Percentiles rank a stretch among this genome's conserved stretches.
Evolutionary conservation across 148 eudicot species (phyloP).

Genomic region (Gaultheria prostrata): DNA sequence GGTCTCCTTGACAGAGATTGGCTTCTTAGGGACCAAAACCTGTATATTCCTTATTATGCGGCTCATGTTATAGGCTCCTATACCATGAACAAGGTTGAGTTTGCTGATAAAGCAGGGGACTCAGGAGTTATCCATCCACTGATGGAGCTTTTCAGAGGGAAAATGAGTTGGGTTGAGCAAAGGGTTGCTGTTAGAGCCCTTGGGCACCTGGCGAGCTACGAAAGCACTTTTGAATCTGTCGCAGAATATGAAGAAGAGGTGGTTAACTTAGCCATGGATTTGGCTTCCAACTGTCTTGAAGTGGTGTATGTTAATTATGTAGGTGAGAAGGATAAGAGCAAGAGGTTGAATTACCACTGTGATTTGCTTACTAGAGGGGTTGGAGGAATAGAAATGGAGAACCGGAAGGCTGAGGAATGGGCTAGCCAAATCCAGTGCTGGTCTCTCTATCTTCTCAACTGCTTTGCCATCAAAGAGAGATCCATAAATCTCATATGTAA

Average conservation of each 20-base stretch:
- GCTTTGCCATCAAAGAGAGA: slow-evolving; percentile 57
- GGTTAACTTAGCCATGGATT: slow-evolving; percentile 33
- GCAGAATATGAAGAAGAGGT: slow-evolving; percentile 48
- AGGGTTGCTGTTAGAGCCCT: slow-evolving; percentile 83
- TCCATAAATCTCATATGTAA: slow-evolving; percentile 50
- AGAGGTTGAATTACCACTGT: slow-evolving; percentile 56
- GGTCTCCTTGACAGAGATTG: slow-evolving; percentile 51
- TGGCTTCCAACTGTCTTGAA: slow-evolving; percentile 38
- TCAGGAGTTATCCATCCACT: slow-evolving; percentile 69
- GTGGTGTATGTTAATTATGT: slow-evolving; percentile 36
- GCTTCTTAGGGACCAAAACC: slow-evolving; percentile 62
- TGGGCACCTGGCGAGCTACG: slow-evolving; percentile 72
- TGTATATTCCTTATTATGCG: slow-evolving; percentile 82
- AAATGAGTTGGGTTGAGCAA: slow-evolving; percentile 79
- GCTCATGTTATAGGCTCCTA: slow-evolving; percentile 87
- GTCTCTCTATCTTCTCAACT: slow-evolving; percentile 60
- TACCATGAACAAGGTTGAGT: slow-evolving; percentile 59
- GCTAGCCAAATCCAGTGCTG: slow-evolving; percentile 82
- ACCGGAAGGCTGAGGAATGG: slow-evolving; percentile 85
- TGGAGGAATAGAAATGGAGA: slow-evolving; percentile 63
- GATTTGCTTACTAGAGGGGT: slow-evolving; percentile 81
- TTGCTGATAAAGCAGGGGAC: slow-evolving; percentile 48
- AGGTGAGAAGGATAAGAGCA: slow-evolving; percentile 26
- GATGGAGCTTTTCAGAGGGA: slow-evolving; percentile 67
- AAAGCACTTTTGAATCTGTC: slow-evolving; percentile 47